Percentiles rank a stretch among this genome's conserved stretches.
These are phyloP conservation scores for Thelonectria rubi DNA, from an alignment of 2,329 filamentous ascomycete genomes.

Conservation along the genomic window DNA sequence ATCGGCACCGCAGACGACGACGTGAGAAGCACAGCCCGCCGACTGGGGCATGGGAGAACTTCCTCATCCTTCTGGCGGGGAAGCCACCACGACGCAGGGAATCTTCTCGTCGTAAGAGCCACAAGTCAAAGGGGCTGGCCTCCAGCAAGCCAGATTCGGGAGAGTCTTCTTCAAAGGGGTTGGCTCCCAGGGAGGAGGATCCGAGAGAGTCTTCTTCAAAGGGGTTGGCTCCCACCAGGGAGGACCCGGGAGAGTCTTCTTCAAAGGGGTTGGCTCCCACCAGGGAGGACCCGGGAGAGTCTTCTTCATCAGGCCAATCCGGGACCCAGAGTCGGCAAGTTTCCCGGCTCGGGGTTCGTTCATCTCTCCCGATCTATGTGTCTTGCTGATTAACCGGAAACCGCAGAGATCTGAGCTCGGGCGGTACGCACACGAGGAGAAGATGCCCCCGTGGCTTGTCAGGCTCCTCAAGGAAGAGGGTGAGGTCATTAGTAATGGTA, in stretches of 20 bases:
- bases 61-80: constrained; percentile 27
- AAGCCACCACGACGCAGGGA: constrained; percentile 23
- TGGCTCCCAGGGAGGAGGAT: too few species aligned
- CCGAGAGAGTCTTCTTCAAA: too few species aligned
- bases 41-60: constrained; percentile 37
- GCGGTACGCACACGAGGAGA: constrained; percentile 75
- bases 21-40: constrained; percentile 29
- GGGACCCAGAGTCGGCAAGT: constrained; percentile 23
- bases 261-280: too few species aligned
- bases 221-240: too few species aligned
- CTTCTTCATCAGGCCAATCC: constrained; percentile 2
- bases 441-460: constrained; percentile 77
- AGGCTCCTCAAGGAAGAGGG: constrained; percentile 68
- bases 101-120: constrained; percentile 33
- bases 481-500: constrained; percentile 63
- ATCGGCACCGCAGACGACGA: constrained; percentile 21
- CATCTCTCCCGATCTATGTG: background rate
- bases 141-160: constrained; percentile 16
- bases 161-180: background rate
- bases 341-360: constrained; percentile 34
- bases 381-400: constrained; percentile 7
- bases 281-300: too few species aligned
- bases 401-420: constrained; percentile 71
- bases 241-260: too few species aligned
- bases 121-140: constrained; percentile 35